Percentiles rank a stretch among this genome's conserved stretches.
phyloP scores from a whole-genome alignment of 148 eudicot species.

The Chenopodium formosanum region DNA sequence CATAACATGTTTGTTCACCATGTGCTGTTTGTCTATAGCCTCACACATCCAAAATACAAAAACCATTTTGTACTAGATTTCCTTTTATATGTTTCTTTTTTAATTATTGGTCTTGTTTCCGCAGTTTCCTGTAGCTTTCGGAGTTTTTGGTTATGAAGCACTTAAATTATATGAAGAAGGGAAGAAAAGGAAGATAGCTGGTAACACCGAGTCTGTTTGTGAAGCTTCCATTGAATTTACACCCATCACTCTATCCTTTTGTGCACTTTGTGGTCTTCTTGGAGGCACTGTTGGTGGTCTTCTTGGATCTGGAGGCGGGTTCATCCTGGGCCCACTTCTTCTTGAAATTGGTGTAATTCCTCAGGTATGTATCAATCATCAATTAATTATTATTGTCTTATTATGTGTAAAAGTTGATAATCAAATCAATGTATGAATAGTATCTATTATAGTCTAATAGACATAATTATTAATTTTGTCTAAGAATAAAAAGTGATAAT shows the following conservation, averaged over 20 bases:
- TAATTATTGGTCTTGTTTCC: slow-evolving; percentile 1
- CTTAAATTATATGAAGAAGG: slow-evolving; percentile 67
- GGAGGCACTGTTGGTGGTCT: slow-evolving; percentile 99
- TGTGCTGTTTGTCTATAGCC: not conserved
- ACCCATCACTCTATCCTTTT: slow-evolving; percentile 54
- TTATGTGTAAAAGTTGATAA: not conserved
- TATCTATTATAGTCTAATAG: not conserved
- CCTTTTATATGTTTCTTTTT: too few relatives aligned
- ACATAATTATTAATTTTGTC: not conserved
- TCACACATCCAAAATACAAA: not conserved
- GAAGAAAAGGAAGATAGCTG: slow-evolving; percentile 53
- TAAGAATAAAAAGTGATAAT: not conserved
- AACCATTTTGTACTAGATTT: not conserved
- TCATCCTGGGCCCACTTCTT: slow-evolving; percentile 92
- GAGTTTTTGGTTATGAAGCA: slow-evolving; percentile 66
- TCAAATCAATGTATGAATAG: not conserved
- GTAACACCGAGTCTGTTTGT: slow-evolving; percentile 66
- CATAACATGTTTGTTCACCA: not conserved
- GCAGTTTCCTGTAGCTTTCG: slow-evolving; percentile 78
- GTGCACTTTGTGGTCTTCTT: slow-evolving; percentile 81
- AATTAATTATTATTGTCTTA: slow-evolving; percentile 13
- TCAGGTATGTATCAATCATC: slow-evolving; percentile 51
- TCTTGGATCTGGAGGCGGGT: slow-evolving; percentile 97
- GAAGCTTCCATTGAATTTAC: slow-evolving; percentile 89
- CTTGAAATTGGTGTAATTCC: slow-evolving; percentile 97